Conservation (phyloP, 1,284 basidiomycete genomes). For the Pseudozyma tsukubaensis region DNA sequence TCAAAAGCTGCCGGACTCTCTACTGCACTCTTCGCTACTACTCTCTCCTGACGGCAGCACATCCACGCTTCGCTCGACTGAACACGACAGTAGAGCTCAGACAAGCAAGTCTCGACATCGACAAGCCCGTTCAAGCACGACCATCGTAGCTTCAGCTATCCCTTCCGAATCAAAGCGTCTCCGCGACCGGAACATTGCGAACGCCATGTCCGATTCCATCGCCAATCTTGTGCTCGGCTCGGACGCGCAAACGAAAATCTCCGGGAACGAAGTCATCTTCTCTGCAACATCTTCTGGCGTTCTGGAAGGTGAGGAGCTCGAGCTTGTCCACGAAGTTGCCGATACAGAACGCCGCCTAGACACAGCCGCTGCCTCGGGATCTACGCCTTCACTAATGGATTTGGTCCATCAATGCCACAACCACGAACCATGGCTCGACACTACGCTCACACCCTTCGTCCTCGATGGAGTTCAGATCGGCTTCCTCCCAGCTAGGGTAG, state of each 20-base stretch:
- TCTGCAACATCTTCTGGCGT: conserved; percentile 32
- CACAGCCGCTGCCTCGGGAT: neutral
- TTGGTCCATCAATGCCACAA: conserved; percentile 61
- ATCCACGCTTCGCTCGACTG: conserved; percentile 15
- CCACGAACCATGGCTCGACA: conserved; percentile 61
- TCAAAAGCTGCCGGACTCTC: conserved; percentile 16
- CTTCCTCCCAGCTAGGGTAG: conserved; percentile 49
- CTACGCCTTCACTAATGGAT: conserved; percentile 44
- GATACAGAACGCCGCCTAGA: conserved; percentile 25
- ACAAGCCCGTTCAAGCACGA: neutral
- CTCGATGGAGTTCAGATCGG: conserved; percentile 62
- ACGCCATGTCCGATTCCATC: conserved; percentile 35
- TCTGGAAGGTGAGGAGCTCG: conserved; percentile 25
- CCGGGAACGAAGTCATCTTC: conserved; percentile 38
- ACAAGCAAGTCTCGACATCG: neutral
- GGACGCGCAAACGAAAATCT: conserved; percentile 8
- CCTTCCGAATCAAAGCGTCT: conserved; percentile 36
- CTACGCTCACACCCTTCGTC: conserved; percentile 47
- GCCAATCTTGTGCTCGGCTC: conserved; percentile 43
- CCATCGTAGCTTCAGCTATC: conserved; percentile 22
- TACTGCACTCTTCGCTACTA: conserved; percentile 27
- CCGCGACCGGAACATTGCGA: conserved; percentile 31
- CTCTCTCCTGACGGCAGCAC: conserved; percentile 27
- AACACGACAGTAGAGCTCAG: neutral
- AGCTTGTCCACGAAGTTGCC: conserved; percentile 27